phyloP scores from a whole-genome alignment of 495 filamentous ascomycete species.

The Aspergillus funiculosus region DNA sequence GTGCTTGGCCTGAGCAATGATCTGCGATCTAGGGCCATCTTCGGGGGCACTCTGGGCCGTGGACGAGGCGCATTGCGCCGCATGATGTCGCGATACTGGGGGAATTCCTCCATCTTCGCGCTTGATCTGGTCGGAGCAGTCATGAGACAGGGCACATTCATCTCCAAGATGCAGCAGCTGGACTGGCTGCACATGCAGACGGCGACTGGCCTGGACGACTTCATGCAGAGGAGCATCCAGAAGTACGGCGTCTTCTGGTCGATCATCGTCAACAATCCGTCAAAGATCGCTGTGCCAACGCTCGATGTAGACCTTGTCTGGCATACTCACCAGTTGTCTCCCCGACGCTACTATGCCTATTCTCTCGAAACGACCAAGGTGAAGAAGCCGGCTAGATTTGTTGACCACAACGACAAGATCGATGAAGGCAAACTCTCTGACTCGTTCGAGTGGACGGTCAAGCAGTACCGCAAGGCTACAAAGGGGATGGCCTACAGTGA shows the following conservation, averaged over 20 bases:
- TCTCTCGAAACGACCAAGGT: conserved; percentile 18
- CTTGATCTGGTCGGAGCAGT: conserved; percentile 74
- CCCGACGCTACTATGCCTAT: conserved; percentile 54
- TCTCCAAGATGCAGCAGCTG: conserved; percentile 74
- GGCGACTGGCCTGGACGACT: conserved; percentile 54
- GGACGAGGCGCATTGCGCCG: conserved; percentile 53
- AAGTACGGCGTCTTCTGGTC: conserved; percentile 67
- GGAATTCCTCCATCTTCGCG: conserved; percentile 61
- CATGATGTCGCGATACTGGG: conserved; percentile 78
- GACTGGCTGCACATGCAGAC: conserved; percentile 73
- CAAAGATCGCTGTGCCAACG: conserved; percentile 64
- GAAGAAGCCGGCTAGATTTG: conserved; percentile 33
- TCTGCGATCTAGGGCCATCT: background rate
- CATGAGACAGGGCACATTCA: conserved; percentile 69
- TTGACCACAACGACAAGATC: conserved; percentile 86
- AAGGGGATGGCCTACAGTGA: conserved; percentile 64
- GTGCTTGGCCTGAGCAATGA: background rate
- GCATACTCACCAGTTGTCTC: conserved; percentile 59
- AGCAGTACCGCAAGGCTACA: conserved; percentile 55
- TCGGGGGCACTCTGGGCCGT: background rate
- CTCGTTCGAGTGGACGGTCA: conserved; percentile 69
- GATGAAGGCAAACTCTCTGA: conserved; percentile 55
- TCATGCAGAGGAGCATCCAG: conserved; percentile 56
- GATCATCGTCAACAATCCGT: conserved; percentile 54
- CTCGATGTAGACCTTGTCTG: conserved; percentile 81